Base-by-base conservation (phyloP, 169 alveolate species). In the Plasmodium chabaudi region DNA sequence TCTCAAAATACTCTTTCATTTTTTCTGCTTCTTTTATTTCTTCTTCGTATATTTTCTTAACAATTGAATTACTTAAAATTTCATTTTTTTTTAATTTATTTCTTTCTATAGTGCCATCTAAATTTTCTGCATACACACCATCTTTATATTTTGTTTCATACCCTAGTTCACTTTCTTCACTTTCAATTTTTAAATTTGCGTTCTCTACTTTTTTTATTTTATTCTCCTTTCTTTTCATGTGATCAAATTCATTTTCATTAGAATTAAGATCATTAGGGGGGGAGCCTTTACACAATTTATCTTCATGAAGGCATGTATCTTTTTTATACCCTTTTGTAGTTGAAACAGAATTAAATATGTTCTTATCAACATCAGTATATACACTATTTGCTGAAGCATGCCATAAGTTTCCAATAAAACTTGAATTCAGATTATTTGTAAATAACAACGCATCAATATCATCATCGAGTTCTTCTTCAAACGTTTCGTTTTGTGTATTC, bases 301-400 rank as follows among this genome's bases (percentile, higher is more conserved):
- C 42, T 1, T 57, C 67, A n/a, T 57, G 34, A n/a, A 15, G 23
- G 10, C 59, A 51, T 51, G 59, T 6, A 13, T 3, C 59, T 15
- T 69, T 60, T 12, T 46, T 12, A 34, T 67, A 27, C 39, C 7
- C 34, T 4, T 79, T 9, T 17, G n/a, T 2, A 65, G 42, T 13
- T 42, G 21, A 44, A 25, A 53, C 53, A 17, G 51, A 23, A n/a
- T 21, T 56, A 34, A 17, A 21, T 9, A 21, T 17, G 46, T 61
- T 64, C 27, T 74, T 61, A n/a, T 13, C 23, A 46, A 63, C 21
- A 15, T 23, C 51, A 27, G 55, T 7, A 67, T 82, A 82, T 53
- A 61, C 23, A 47, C 90, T 82, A 67, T 82, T 82, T 39, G 90
- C 90, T 17, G 90, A 82, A n/a, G 84, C 56, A 27, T 82, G 90